phyloP scores from a whole-genome alignment of 1,139 yeast species.

The Yamadazyma atlantica region DNA sequence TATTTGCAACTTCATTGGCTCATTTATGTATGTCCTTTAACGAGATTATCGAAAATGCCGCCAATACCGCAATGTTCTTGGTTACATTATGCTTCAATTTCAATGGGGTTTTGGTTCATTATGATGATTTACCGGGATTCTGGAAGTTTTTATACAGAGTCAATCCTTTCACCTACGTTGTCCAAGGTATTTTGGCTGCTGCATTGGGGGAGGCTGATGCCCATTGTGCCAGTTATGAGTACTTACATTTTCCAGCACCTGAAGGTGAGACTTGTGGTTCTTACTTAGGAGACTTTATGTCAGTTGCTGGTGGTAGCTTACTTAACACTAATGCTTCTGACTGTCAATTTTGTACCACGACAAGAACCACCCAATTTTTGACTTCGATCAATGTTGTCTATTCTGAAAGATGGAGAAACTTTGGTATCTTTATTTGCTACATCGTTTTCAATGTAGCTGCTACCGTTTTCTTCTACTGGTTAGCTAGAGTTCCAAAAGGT shows the following conservation, averaged over 20 bases:
- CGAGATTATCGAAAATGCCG: slow-evolving; percentile 72
- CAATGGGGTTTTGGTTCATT: slow-evolving; percentile 79
- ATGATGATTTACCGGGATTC: slow-evolving; percentile 47
- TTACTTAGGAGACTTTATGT: slow-evolving; percentile 48
- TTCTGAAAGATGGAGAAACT: slow-evolving; percentile 64
- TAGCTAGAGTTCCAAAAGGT: slow-evolving; percentile 71
- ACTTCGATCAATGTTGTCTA: slow-evolving; percentile 39
- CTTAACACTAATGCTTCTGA: slow-evolving; percentile 39
- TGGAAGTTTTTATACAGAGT: slow-evolving; percentile 62
- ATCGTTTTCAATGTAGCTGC: slow-evolving; percentile 52
- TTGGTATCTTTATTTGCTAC: slow-evolving; percentile 52
- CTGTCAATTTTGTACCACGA: slow-evolving; percentile 54
- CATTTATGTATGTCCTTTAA: slow-evolving; percentile 62
- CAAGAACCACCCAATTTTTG: slow-evolving; percentile 52
- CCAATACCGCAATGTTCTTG: slow-evolving; percentile 60
- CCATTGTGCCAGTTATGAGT: slow-evolving; percentile 28
- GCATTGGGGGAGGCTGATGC: slow-evolving; percentile 27
- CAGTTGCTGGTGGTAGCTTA: slow-evolving; percentile 51
- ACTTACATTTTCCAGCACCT: slow-evolving; percentile 27
- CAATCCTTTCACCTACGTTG: slow-evolving; percentile 67
- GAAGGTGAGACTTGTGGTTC: slow-evolving; percentile 57
- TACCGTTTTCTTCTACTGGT: slow-evolving; percentile 63
- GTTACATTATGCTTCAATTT: slow-evolving; percentile 64
- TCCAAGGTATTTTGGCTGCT: slow-evolving; percentile 39
- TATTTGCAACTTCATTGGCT: slow-evolving; percentile 65